These are phyloP conservation scores for Naganishia kalamii DNA, from an alignment of 768 basidiomycete species.

Conservation along the genomic window DNA sequence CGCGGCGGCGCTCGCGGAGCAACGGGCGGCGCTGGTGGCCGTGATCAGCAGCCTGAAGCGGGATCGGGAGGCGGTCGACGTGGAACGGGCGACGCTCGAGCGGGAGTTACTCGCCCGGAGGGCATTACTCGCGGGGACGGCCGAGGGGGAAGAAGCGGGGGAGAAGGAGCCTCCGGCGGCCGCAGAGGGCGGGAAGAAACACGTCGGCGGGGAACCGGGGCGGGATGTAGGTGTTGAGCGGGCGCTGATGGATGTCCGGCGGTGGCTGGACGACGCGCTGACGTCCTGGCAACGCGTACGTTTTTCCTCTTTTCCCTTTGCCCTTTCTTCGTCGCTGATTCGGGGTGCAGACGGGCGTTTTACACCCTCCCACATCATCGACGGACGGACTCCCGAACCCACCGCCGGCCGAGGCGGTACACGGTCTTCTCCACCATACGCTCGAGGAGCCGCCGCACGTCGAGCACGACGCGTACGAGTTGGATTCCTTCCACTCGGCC, in stretches of 20 bases:
- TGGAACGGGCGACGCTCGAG: conserved; percentile 21
- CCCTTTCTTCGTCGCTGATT: too few species aligned
- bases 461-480: too few species aligned
- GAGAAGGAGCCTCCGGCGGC: conserved; percentile 3
- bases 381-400: too few species aligned
- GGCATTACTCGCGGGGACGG: conserved; percentile 1
- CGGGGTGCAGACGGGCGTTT: too few species aligned
- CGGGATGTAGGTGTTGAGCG: conserved; percentile 29
- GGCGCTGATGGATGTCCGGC: conserved; percentile 37
- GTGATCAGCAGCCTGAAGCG: conserved; percentile 27
- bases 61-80: conserved; percentile 28
- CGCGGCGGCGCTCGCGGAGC: too few species aligned
- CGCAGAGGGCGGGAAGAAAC: not conserved
- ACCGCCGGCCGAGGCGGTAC: too few species aligned
- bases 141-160: not conserved
- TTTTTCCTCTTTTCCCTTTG: too few species aligned
- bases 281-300: conserved; percentile 33
- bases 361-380: too few species aligned
- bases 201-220: not conserved
- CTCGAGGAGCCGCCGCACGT: too few species aligned
- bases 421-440: too few species aligned
- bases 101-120: conserved; percentile 19
- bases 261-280: conserved; percentile 40
- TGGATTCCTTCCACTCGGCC: too few species aligned
- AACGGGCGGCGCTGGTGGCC: conserved; percentile 23